Base-by-base conservation (phyloP, 495 filamentous ascomycete species). In the Cercophora samala region DNA sequence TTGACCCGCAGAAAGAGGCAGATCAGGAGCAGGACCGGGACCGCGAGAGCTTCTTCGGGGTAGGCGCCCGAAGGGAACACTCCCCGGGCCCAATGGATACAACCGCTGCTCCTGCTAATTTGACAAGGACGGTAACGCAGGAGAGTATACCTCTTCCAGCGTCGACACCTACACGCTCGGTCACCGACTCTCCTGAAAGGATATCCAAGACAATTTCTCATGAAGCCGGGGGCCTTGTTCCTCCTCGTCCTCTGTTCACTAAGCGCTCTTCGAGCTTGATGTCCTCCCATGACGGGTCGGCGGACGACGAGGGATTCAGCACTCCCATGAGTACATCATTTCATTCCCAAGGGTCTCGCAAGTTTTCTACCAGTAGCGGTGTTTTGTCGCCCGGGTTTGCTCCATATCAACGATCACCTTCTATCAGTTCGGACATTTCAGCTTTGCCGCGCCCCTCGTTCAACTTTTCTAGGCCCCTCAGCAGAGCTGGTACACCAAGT, bases 381-480 rank as follows among this genome's bases (percentile, higher is more conserved):
- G 71, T 79, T 22, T 84, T 88, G 69, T 90, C 89, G 60, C 86
- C 89, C 0, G 66, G 71, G 71, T 66, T 84, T 79, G 69, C 77
- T 73, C 58, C 84, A 81, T 76, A 85, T 79, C 78, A 80, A 64
- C 87, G 92, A 58, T 96, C 93, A 13, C 92, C 92, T 5, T 96
- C 93, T 0, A 79, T 93, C 54, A 89, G 87, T 69, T 97, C 93
- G 2, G 92, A 96, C 62, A 85, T 85, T 37, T 86, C 85, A 55
- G 75, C 76, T 62, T 81, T 91, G 32, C 86, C 89, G 1, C 87
- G 90, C 32, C 90, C 91, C 1, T 84, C 90, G 1, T 94, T 93
- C 74, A 99, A 98, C 76, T 98, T 98, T 76, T 97, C 95, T 3
- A 83, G 95, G 6, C 95, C 95, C 2, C 69, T 95, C 29, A 97